These are phyloP conservation scores for Hymenoscyphus infarciens DNA, from an alignment of 2,329 filamentous ascomycete genomes.

Conservation along the genomic window DNA sequence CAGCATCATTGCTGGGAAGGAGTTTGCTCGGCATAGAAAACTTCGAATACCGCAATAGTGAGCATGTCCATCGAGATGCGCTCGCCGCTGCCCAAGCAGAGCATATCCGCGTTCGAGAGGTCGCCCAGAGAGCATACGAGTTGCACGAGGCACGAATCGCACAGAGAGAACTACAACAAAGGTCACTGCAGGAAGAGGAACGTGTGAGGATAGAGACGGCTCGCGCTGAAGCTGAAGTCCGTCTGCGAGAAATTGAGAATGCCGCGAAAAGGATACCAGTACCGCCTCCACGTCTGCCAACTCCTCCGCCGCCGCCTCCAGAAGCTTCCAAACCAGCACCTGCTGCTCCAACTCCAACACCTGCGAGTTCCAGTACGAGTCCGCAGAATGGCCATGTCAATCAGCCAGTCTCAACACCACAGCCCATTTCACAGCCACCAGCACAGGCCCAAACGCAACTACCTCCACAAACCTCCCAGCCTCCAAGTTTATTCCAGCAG, in stretches of 20 bases:
- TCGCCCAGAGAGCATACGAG: conserved; percentile 47
- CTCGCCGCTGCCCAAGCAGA: conserved; percentile 62
- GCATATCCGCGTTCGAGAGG: conserved; percentile 60
- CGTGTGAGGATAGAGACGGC: conserved; percentile 35
- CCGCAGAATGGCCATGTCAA: background rate
- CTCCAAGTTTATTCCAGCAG: background rate
- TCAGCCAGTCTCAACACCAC: background rate
- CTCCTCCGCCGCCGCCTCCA: conserved; percentile 19
- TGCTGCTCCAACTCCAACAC: conserved; percentile 2
- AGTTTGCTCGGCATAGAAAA: conserved; percentile 12
- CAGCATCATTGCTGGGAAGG: conserved; percentile 11
- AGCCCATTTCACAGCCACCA: background rate
- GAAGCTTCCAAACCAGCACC: conserved; percentile 7
- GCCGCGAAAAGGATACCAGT: conserved; percentile 32
- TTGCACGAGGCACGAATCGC: conserved; percentile 47
- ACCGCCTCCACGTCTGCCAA: conserved; percentile 23
- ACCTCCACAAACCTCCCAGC: background rate
- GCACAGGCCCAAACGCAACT: background rate
- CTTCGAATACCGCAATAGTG: conserved; percentile 22
- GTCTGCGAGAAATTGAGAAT: conserved; percentile 44
- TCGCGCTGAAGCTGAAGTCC: conserved; percentile 50
- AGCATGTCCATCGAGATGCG: conserved; percentile 44
- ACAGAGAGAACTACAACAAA: conserved; percentile 23
- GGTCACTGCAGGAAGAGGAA: conserved; percentile 22
- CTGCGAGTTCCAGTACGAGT: background rate